phyloP scores from a whole-genome alignment of 257 asterid species.

The Plectranthus barbatus region DNA sequence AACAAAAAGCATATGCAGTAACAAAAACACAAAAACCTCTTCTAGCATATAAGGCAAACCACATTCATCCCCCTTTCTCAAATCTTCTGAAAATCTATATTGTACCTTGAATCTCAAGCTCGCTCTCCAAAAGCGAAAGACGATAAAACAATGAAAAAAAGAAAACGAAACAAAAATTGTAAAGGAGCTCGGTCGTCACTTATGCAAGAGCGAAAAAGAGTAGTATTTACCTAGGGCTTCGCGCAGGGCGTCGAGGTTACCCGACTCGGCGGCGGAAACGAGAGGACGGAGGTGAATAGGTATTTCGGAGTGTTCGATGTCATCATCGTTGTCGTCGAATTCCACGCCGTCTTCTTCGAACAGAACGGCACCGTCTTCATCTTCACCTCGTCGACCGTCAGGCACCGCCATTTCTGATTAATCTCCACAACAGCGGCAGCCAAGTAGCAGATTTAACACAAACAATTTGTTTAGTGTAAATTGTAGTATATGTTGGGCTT shows the following conservation, averaged over 20 bases:
- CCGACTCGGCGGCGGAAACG: conserved; percentile 59
- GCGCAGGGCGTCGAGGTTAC: conserved; percentile 60
- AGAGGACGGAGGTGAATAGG: conserved; percentile 80
- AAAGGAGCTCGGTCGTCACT: neutral
- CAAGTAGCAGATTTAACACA: conserved; percentile 6
- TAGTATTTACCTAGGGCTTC: conserved; percentile 50
- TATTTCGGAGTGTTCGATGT: conserved; percentile 39
- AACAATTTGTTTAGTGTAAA: no score
- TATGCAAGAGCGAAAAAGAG: neutral
- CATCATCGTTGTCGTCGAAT: conserved; percentile 33
- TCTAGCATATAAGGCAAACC: neutral
- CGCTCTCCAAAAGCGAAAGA: neutral
- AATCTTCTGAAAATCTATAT: neutral
- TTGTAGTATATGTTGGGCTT: neutral
- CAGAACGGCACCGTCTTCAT: conserved; percentile 51
- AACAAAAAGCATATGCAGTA: neutral
- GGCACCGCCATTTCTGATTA: conserved; percentile 57
- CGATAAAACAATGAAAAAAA: neutral
- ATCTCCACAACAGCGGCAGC: neutral
- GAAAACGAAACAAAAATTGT: neutral
- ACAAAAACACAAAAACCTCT: neutral
- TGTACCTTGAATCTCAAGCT: neutral
- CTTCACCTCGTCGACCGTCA: conserved; percentile 62
- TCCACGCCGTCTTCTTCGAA: conserved; percentile 57
- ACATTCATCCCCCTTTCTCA: neutral